Base-by-base conservation (phyloP, 306 rosid species). In the Sechiopsis laciniata region DNA sequence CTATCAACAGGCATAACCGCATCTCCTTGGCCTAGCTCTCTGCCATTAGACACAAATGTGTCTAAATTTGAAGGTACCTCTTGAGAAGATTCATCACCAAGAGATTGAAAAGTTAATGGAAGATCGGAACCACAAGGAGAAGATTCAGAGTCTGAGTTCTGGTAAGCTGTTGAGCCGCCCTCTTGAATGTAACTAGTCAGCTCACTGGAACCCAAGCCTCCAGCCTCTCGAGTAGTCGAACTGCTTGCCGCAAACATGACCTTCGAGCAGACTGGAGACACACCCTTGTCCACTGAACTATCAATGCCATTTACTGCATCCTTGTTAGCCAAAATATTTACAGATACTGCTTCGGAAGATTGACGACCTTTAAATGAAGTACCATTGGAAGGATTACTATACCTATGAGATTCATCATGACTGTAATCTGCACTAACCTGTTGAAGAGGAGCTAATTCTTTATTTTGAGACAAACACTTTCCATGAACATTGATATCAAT, bases 41-140 rank as follows among this genome's bases (percentile, higher is more conserved):
- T 82, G 51, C 87, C 87, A 58, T 90, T 85, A 77, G 97, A 87
- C 76, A 85, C 85, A 76, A 85, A 85, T 76, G 91, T 81, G 74
- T 96, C 96, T 76, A 89, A 87, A 74, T 90, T 90, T 66, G 98
- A 86, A 71, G 91, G 85, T 55, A 76, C 65, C 77, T 83, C 98
- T 6, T 66, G 84, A 73, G 35, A 81, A 29, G 83, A 79, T 74
- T 86, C 98, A 54, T 77, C 80, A 80, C 85, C 93, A 40, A 79
- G 83, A 4, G 83, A 66, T 62, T 77, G 84, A 71, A 81, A 80
- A 64, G 86, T 77, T 68, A 64, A 78, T n/a, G 88, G 83, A 75
- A 71, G 60, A 82, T 69, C 80, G 77, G 95, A 77, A 81, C 65
- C 86, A 51, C 77, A 85, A 80, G 91, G 63, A 75, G 56, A 82